These are phyloP conservation scores for Populus simonii DNA, from an alignment of 345 rosid species.

Conservation along the genomic window DNA sequence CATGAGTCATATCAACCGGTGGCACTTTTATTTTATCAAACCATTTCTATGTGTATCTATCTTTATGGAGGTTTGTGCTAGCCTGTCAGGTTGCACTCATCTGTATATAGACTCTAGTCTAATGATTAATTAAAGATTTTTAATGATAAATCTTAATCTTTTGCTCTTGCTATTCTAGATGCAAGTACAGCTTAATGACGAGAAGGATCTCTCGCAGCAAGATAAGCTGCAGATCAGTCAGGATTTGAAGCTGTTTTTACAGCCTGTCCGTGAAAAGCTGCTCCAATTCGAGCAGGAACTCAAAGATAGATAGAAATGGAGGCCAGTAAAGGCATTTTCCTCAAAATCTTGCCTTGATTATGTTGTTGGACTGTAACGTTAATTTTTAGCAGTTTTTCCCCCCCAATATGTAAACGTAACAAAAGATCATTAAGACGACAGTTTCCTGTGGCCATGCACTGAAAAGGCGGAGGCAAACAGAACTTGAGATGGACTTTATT, in stretches of 20 bases:
- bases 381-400: background rate
- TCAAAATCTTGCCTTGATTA: background rate
- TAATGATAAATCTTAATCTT: background rate
- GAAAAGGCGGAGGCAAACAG: no score
- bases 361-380: slow-evolving; percentile 6
- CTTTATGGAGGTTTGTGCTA: background rate
- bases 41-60: background rate
- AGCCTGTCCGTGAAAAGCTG: slow-evolving; percentile 71
- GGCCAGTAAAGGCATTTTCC: background rate
- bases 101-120: background rate
- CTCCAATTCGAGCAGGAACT: slow-evolving; percentile 78
- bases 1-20: background rate
- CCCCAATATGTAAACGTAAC: slow-evolving; percentile 10
- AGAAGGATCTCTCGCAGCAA: slow-evolving; percentile 53
- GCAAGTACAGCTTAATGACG: slow-evolving; percentile 56
- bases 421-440: slow-evolving; percentile 3
- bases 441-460: background rate
- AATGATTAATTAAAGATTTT: background rate
- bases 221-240: slow-evolving; percentile 44
- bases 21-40: background rate
- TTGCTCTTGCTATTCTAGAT: slow-evolving; percentile 34
- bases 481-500: background rate
- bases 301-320: slow-evolving; percentile 51
- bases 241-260: slow-evolving; percentile 64
- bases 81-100: background rate